Conservation (phyloP, 345 rosid genomes). For the Barbarea vulgaris region DNA sequence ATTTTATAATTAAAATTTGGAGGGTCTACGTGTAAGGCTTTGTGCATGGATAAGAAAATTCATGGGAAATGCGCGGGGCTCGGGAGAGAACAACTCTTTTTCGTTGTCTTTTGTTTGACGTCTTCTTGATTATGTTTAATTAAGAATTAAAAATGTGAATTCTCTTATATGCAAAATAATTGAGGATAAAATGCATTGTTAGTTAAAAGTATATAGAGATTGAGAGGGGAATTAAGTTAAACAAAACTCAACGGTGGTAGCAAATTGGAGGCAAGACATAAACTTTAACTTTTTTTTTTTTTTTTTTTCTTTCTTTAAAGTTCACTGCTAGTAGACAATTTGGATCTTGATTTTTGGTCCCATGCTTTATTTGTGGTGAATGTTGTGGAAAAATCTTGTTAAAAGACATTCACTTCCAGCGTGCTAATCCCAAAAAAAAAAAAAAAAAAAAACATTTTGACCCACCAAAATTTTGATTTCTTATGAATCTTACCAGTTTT, state of each 20-base stretch:
- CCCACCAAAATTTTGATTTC: conserved; percentile 4
- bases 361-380: neutral
- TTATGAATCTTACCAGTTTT: neutral
- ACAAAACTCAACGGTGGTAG: too few relatives aligned
- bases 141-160: neutral
- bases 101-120: conserved; percentile 38
- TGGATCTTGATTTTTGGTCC: neutral
- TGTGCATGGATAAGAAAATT: conserved; percentile 32
- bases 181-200: neutral
- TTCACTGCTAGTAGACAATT: neutral
- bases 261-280: neutral
- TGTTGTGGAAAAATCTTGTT: too few relatives aligned
- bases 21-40: conserved; percentile 27
- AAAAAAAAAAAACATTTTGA: neutral
- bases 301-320: too few relatives aligned
- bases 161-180: neutral
- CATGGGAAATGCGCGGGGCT: conserved; percentile 18
- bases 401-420: neutral
- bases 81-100: conserved; percentile 30
- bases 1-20: neutral
- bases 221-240: neutral
- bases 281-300: too few relatives aligned
- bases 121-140: conserved; percentile 11
- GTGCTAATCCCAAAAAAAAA: neutral
- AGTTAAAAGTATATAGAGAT: neutral